Base-by-base conservation (phyloP, 495 filamentous ascomycete species). In the Bombardia bombarda region DNA sequence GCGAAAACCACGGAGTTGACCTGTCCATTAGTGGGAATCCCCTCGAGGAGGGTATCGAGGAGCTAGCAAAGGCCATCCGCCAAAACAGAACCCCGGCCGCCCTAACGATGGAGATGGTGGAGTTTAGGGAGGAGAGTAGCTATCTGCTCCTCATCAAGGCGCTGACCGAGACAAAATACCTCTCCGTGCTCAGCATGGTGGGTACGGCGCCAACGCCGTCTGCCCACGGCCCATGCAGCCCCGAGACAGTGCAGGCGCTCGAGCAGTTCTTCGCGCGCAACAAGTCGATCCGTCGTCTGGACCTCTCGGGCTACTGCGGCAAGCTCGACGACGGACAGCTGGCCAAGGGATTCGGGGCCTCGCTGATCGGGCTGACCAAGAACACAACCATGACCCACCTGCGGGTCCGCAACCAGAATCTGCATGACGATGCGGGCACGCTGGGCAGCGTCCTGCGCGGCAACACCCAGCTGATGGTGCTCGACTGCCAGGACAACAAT, bases 291-390 rank as follows among this genome's bases (percentile, higher is more conserved):
- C 74, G 79, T 43, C 84, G 79, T 42, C 65, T 98, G 13, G 84
- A 95, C 56, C 78, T 96, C 33, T 92, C 88, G 6, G 92, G 92
- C 4, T 92, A 94, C 57, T 84, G 84, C 49, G 85, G 87, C 7
- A 83, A 90, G 55, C 69, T 96, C 19, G 92, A 95, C 56, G 85
- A 87, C 34, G 83, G 86, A 1, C 79, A 84, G 32, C 80, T 95
- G 26, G 89, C 90, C 16, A 82, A 79, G 47, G 88, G 87, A 3
- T 75, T 96, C 39, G 87, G 84, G 25, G 72, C 80, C 32, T 84
- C 88, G 9, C 66, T 98, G 43, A 72, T 72, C 7, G 87, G 89
- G 2, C 66, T 98, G 43, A 81, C 80, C 43, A 65, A 76, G 39
- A 96, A 96, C 62, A 79, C 58, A 18, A 77, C 84, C 0, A 62